A percentile compares a stretch with the other conserved stretches of the same genome.
These are phyloP conservation scores for Linanthus parryae DNA, from an alignment of 148 eudicot genomes.

Conservation along the genomic window DNA sequence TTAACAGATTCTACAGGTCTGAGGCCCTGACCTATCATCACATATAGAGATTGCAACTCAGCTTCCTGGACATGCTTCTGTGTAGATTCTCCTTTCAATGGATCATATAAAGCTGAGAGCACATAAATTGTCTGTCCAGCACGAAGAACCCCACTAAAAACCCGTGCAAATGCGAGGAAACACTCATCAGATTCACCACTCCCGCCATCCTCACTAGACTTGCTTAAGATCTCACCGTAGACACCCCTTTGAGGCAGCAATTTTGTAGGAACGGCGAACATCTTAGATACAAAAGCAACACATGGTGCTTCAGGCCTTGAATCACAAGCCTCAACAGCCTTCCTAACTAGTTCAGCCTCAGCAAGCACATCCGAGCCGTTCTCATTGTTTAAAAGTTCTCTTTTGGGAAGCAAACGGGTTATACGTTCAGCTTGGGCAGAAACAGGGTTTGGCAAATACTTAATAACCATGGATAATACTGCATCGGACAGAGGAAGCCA, in stretches of 20 bases:
- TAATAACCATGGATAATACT: slow-evolving; percentile 67
- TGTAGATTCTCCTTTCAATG: slow-evolving; percentile 52
- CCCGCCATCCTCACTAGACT: slow-evolving; percentile 39
- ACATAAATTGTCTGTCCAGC: slow-evolving; percentile 67
- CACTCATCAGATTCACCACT: slow-evolving; percentile 71
- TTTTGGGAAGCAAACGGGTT: slow-evolving; percentile 74
- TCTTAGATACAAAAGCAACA: slow-evolving; percentile 93
- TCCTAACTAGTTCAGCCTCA: slow-evolving; percentile 71
- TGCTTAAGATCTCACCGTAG: slow-evolving; percentile 42
- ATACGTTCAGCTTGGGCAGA: slow-evolving; percentile 63
- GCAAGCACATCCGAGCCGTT: slow-evolving; percentile 45
- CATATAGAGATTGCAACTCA: slow-evolving; percentile 64
- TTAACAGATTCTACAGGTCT: slow-evolving; percentile 54
- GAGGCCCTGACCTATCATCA: slow-evolving; percentile 95
- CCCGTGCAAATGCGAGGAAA: slow-evolving; percentile 93
- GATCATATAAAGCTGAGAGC: slow-evolving; percentile 88
- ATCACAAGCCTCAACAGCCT: slow-evolving; percentile 74
- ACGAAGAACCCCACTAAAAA: slow-evolving; percentile 76
- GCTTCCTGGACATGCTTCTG: slow-evolving; percentile 90
- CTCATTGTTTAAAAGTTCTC: slow-evolving; percentile 46
- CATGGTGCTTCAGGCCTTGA: slow-evolving; percentile 63
- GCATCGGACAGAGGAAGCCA: slow-evolving; percentile 85
- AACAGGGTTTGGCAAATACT: slow-evolving; percentile 67
- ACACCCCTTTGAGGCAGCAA: slow-evolving; percentile 60
- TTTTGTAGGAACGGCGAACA: slow-evolving; percentile 83